Evolutionary conservation across 345 rosid species (phyloP), one percentile per base, ranked within the genome.

Genomic region (Angophora floribunda): DNA sequence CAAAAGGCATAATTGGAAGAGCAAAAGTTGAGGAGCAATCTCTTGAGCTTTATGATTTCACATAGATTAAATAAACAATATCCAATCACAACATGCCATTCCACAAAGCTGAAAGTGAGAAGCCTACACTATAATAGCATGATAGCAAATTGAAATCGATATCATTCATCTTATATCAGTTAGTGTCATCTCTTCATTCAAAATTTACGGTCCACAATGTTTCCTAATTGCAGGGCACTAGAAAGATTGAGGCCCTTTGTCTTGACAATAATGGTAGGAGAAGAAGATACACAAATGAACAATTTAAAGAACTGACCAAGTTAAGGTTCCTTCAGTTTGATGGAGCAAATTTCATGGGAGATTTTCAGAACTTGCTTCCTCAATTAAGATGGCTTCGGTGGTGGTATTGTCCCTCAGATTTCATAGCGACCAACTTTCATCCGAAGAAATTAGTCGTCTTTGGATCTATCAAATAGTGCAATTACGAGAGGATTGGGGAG

Each of bases 401-500:
- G 80, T 1, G 21, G 80, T 3, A 70, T 32, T 32, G 45, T 32
- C 45, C 80, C 24, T 70, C 80, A 24, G 3, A 67, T 70, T 70
- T 70, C 11, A 1, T 36, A 9, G 45, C 24, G 0, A 1, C 47
- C 45, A 70, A 70, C 80, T 70, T 70, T 70, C 0, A 17, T 70
- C 45, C 47, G 10, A 32, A 70, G 80, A 32, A 70, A 32, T 36
- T 70, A 70, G 80, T 32, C 10, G 80, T 70, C 80, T 70, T 10
- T 57, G 63, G 22, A 70, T 70, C 0, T 70, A 10, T 8, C 12
- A 0, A 0, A 0, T 10, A 32, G 80, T 16, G 2, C 0, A 6
- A 1, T 70, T 32, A 32, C 0, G n/a, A 4, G 45, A 70, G 45
- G 47, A 70, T 0, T 70, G 80, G 47, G 80, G 80, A 70, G 80